phyloP scores from a whole-genome alignment of 306 rosid species.

The Astragalus glycyphyllos region DNA sequence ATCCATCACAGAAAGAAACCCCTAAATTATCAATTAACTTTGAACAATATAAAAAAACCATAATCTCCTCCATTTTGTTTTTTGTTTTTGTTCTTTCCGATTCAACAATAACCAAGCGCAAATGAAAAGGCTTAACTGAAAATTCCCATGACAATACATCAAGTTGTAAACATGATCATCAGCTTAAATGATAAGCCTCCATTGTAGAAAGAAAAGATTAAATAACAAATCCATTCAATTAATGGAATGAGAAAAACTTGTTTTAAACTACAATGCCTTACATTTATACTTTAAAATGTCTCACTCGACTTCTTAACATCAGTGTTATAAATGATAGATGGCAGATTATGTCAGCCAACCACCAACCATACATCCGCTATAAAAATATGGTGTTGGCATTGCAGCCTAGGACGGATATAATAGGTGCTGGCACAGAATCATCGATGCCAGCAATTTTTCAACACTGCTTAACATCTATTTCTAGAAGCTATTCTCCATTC shows the following conservation, averaged over 20 bases:
- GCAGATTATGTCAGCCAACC: too few species aligned
- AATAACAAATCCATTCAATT: not conserved
- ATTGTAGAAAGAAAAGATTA: not conserved
- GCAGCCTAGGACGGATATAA: too few species aligned
- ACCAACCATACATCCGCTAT: too few species aligned
- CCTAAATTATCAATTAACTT: constrained; percentile 8
- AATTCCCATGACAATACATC: constrained; percentile 1
- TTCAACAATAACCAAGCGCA: not conserved
- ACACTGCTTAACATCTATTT: not conserved
- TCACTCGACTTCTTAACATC: not conserved
- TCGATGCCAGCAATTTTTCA: too few species aligned
- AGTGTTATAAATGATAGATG: too few species aligned
- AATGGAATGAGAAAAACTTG: constrained; percentile 1
- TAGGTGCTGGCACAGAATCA: too few species aligned
- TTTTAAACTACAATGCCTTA: not conserved
- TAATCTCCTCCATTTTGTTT: not conserved
- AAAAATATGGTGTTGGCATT: too few species aligned
- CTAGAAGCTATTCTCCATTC: not conserved
- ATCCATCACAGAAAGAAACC: not conserved
- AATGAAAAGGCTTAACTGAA: not conserved
- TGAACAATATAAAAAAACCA: not conserved
- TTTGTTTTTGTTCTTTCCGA: constrained; percentile 1
- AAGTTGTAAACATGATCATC: constrained; percentile 11
- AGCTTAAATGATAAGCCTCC: not conserved
- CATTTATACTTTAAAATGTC: not conserved